Conservation (phyloP, 2,329 filamentous ascomycete species). For the Xylaria sp. region DNA sequence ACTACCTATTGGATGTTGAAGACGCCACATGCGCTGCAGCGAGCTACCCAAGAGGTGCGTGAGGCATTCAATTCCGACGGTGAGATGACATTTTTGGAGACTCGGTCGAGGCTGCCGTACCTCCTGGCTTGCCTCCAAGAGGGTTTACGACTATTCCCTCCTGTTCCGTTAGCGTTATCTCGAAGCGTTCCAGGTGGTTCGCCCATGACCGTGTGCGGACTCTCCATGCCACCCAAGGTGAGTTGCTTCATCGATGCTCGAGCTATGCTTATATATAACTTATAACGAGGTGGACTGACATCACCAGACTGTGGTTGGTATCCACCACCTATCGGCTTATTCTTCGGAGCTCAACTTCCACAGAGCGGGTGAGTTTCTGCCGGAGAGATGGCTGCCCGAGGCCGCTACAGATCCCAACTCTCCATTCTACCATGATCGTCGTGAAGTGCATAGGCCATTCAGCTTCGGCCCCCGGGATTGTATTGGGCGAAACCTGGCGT, state of each 20-base stretch:
- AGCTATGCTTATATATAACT: neutral
- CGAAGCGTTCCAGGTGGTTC: slow-evolving; percentile 9
- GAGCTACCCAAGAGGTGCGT: slow-evolving; percentile 45
- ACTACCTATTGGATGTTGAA: slow-evolving; percentile 36
- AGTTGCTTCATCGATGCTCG: neutral
- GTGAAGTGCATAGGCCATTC: slow-evolving; percentile 34
- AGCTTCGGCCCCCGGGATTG: slow-evolving; percentile 33
- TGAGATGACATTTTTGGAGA: slow-evolving; percentile 47
- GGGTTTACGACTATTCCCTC: slow-evolving; percentile 34
- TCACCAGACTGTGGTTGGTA: slow-evolving; percentile 27
- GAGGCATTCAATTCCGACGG: slow-evolving; percentile 54
- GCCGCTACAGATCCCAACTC: slow-evolving; percentile 19
- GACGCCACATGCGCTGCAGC: slow-evolving; percentile 39
- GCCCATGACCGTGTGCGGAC: slow-evolving; percentile 4
- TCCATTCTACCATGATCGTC: slow-evolving; percentile 29
- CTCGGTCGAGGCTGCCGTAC: slow-evolving; percentile 29
- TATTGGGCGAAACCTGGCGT: slow-evolving; percentile 33
- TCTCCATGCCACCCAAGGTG: slow-evolving; percentile 25
- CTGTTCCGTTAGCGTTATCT: slow-evolving; percentile 22
- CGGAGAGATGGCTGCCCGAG: slow-evolving; percentile 36
- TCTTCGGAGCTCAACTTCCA: slow-evolving; percentile 34
- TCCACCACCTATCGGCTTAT: slow-evolving; percentile 35
- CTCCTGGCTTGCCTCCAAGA: slow-evolving; percentile 35
- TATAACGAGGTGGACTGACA: neutral
- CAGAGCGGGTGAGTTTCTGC: slow-evolving; percentile 32